Base-by-base conservation (phyloP, 2,329 filamentous ascomycete species). In the Trichoderma arundinaceum region DNA sequence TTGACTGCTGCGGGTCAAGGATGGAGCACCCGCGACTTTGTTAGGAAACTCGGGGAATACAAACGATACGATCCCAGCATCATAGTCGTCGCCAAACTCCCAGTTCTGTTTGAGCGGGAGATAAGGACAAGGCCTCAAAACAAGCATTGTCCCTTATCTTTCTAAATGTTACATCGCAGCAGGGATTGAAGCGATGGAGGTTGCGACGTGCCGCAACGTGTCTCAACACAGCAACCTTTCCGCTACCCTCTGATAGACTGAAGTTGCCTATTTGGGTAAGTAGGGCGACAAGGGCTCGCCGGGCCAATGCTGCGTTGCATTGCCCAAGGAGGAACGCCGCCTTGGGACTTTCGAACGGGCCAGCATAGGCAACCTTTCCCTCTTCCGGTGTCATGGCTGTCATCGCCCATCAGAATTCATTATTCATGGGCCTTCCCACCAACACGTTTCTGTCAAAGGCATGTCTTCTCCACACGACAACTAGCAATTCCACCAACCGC, bases 171-270 rank as follows among this genome's bases (percentile, higher is more conserved):
- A 62, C 59, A 52, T 62, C 17, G n/a, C n/a, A n/a, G 39, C 59
- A 52, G 48, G 59, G 59, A 39, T 49, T n/a, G 19, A 10, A 15
- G n/a, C 15, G 32, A 46, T 38, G 32, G 43, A 43, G 38, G 38
- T 41, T 58, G 54, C 51, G 51, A 54, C 51, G 54, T 58, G 44
- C 35, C 46, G 57, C 57, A 49, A 60, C 57, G 57, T 60, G 57
- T 60, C 57, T 60, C 57, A 60, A 22, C 12, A 49, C 19, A 60
- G 32, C 33, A 60, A 60, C 57, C 46, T 13, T 44, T 59, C 56
- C 43, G n/a, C 38, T 17, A 53, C n/a, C n/a, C n/a, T n/a, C n/a
- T n/a, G 5, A 35, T 51, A 32, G 22, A 52, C 33, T 33, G 32
- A 52, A 52, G 22, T 33, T 52, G 19, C 58, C 58, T 52, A n/a